These are phyloP conservation scores for Phytopythium helicoides DNA, from an alignment of 352 stramenopile genomes.

Conservation along the genomic window DNA sequence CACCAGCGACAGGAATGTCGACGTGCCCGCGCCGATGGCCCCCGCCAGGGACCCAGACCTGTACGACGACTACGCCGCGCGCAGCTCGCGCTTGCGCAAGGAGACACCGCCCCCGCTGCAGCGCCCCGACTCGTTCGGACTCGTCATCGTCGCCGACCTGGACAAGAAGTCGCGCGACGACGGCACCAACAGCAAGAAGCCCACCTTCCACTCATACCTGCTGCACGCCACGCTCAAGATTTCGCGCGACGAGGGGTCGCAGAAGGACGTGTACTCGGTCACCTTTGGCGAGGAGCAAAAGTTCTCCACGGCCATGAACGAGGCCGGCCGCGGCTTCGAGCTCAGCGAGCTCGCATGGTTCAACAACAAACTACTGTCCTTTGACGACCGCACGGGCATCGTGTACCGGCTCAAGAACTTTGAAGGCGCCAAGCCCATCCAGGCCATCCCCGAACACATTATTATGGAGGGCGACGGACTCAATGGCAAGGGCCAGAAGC, in stretches of 20 bases:
- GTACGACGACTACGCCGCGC: slow-evolving; percentile 11
- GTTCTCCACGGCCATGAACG: slow-evolving; percentile 89
- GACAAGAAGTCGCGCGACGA: slow-evolving; percentile 92
- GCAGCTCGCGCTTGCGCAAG: slow-evolving; percentile 20
- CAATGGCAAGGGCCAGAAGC: slow-evolving; percentile 98
- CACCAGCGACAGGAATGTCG: background rate
- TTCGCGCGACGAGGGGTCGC: slow-evolving; percentile 22
- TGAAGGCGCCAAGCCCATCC: slow-evolving; percentile 60
- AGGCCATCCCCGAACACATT: slow-evolving; percentile 93
- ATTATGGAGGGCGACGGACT: slow-evolving; percentile 97
- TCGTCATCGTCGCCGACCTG: slow-evolving; percentile 95
- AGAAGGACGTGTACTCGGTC: slow-evolving; percentile 59
- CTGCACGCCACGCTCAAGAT: slow-evolving; percentile 89
- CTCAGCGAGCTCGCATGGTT: slow-evolving; percentile 93
- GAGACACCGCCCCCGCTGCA: slow-evolving; percentile 22
- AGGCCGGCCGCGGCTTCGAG: slow-evolving; percentile 95
- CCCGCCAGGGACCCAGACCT: slow-evolving; percentile 13
- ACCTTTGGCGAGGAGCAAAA: slow-evolving; percentile 63
- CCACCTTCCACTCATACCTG: slow-evolving; percentile 89
- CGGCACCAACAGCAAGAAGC: slow-evolving; percentile 76
- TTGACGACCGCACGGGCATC: slow-evolving; percentile 98
- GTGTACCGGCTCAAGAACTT: slow-evolving; percentile 96
- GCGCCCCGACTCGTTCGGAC: slow-evolving; percentile 66
- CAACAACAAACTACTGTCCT: slow-evolving; percentile 89
- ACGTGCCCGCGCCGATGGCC: slow-evolving; percentile 2